Evolutionary conservation across 148 eudicot genomes (phyloP).

Genomic region (Rhododendron griersonianum): DNA sequence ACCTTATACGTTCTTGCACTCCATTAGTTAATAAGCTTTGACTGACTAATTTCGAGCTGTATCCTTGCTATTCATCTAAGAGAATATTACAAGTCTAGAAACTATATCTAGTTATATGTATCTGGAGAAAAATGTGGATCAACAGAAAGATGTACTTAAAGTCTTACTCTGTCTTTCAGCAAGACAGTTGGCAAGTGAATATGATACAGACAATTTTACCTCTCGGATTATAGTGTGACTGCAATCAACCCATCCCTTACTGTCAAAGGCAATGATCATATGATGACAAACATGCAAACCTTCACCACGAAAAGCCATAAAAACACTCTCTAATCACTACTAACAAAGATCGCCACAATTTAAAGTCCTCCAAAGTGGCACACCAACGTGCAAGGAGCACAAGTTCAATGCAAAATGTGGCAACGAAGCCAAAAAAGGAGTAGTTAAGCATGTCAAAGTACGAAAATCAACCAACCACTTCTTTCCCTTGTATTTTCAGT

Average conservation of each 20-base stretch:
- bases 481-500: background rate
- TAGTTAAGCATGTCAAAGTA: background rate
- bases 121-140: background rate
- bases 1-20: background rate
- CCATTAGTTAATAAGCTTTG: background rate
- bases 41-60: background rate
- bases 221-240: background rate
- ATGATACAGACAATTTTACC: background rate
- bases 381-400: background rate
- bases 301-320: background rate
- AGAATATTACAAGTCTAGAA: background rate
- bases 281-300: background rate
- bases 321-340: background rate
- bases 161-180: background rate
- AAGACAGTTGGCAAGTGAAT: background rate
- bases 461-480: background rate
- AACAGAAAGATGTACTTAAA: background rate
- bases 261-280: background rate
- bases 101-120: background rate
- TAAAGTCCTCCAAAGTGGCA: background rate
- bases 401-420: background rate
- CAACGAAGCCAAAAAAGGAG: background rate
- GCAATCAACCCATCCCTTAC: background rate
- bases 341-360: background rate
- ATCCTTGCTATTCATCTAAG: background rate